These are phyloP conservation scores for Hevea brasiliensis DNA, from an alignment of 345 rosid species.

Conservation along the genomic window DNA sequence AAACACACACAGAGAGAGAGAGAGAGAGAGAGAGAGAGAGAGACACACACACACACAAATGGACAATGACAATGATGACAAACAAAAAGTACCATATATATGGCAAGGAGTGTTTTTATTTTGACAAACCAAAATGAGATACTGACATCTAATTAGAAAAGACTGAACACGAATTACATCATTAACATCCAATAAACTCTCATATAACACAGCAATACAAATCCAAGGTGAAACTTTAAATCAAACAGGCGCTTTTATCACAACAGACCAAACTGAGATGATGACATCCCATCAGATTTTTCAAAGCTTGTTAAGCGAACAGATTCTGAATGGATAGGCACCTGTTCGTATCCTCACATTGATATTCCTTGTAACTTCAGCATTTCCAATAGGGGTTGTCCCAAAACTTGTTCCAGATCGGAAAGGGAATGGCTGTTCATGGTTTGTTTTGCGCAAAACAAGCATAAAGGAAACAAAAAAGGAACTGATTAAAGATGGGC, in stretches of 20 bases:
- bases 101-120: too few relatives aligned
- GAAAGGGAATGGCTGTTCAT: not conserved
- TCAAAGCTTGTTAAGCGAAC: not conserved
- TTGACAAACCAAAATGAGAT: not conserved
- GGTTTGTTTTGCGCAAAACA: not conserved
- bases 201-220: too few relatives aligned
- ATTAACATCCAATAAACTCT: not conserved
- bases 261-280: not conserved
- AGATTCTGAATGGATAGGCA: not conserved
- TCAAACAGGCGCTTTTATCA: too few relatives aligned
- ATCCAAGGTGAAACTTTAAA: not conserved
- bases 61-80: not conserved
- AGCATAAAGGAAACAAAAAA: not conserved
- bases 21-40: too few relatives aligned
- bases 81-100: not conserved
- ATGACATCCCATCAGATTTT: not conserved
- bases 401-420: not conserved
- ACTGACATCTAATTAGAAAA: not conserved
- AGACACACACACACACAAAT: too few relatives aligned
- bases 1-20: not conserved
- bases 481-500: not conserved
- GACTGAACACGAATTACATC: not conserved
- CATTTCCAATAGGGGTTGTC: not conserved
- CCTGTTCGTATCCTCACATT: not conserved
- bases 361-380: not conserved